These are phyloP conservation scores for Sanghuangporus sanghuang DNA, from an alignment of 1,284 basidiomycete genomes.

Conservation along the genomic window DNA sequence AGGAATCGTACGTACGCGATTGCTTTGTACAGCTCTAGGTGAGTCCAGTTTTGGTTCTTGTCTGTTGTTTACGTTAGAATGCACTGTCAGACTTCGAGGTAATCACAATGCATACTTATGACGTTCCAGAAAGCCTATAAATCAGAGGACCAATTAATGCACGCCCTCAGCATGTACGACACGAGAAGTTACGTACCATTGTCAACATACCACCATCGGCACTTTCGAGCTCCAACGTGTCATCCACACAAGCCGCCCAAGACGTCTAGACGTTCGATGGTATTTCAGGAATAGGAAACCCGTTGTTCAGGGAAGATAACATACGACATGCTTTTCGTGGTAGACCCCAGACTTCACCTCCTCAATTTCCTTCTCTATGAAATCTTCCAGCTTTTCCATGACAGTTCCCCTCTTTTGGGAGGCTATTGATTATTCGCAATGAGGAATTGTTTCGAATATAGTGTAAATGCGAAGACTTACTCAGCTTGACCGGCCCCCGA, in stretches of 20 bases:
- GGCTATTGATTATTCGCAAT: not conserved
- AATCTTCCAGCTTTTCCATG: not conserved
- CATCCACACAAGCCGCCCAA: conserved; percentile 15
- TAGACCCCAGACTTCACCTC: not conserved
- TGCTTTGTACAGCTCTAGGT: conserved; percentile 7
- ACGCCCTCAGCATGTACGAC: not conserved
- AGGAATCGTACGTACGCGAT: conserved; percentile 8
- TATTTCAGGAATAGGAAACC: not conserved
- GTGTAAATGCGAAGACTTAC: not conserved
- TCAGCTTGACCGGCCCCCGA: conserved; percentile 1
- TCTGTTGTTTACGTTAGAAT: not conserved
- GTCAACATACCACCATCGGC: conserved; percentile 9
- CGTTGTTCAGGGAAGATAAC: not conserved
- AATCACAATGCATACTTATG: not conserved
- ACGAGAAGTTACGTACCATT: conserved; percentile 1
- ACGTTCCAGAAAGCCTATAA: conserved; percentile 11
- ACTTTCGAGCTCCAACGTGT: conserved; percentile 4
- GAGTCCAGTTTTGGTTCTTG: conserved; percentile 1
- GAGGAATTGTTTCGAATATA: not conserved
- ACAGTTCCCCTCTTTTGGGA: not conserved
- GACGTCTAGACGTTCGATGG: conserved; percentile 5
- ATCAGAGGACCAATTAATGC: not conserved
- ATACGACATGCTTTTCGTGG: conserved; percentile 13
- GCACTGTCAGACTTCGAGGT: not conserved
- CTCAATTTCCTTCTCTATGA: not conserved